Evolutionary conservation across 1,284 basidiomycete species (phyloP).

Genomic region (Ustilago loliicola): DNA sequence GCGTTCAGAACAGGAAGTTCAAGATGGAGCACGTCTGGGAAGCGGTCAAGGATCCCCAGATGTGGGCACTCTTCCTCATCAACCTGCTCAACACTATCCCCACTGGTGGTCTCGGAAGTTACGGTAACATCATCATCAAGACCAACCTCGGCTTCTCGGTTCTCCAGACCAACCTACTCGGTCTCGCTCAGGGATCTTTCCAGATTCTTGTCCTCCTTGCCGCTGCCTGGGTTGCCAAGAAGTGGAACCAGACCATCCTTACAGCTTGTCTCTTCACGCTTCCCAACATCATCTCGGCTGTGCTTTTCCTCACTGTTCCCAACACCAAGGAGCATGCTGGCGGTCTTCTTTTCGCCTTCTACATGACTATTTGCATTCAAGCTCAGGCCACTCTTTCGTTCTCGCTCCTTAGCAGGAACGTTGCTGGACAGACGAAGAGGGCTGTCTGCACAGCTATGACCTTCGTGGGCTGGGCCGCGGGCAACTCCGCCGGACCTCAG

Average conservation of each 20-base stretch:
- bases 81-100: conserved; percentile 76
- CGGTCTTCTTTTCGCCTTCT: conserved; percentile 47
- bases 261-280: conserved; percentile 53
- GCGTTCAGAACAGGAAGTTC: conserved; percentile 75
- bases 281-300: conserved; percentile 57
- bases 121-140: conserved; percentile 73
- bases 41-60: conserved; percentile 73
- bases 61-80: conserved; percentile 66
- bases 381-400: conserved; percentile 55
- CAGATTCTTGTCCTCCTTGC: conserved; percentile 49
- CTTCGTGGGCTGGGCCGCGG: conserved; percentile 57
- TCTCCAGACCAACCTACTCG: conserved; percentile 62
- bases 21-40: conserved; percentile 74
- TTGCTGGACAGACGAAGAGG: conserved; percentile 65
- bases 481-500: conserved; percentile 62
- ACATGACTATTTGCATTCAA: conserved; percentile 46
- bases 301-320: conserved; percentile 58
- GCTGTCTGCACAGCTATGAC: conserved; percentile 46
- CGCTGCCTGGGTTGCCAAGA: conserved; percentile 40
- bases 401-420: conserved; percentile 72
- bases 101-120: conserved; percentile 72
- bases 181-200: conserved; percentile 58
- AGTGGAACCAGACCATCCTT: conserved; percentile 64
- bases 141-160: conserved; percentile 64
- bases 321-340: conserved; percentile 41